phyloP scores from a whole-genome alignment of 2,329 filamentous ascomycete genomes.

The Trichoderma simmonsii region DNA sequence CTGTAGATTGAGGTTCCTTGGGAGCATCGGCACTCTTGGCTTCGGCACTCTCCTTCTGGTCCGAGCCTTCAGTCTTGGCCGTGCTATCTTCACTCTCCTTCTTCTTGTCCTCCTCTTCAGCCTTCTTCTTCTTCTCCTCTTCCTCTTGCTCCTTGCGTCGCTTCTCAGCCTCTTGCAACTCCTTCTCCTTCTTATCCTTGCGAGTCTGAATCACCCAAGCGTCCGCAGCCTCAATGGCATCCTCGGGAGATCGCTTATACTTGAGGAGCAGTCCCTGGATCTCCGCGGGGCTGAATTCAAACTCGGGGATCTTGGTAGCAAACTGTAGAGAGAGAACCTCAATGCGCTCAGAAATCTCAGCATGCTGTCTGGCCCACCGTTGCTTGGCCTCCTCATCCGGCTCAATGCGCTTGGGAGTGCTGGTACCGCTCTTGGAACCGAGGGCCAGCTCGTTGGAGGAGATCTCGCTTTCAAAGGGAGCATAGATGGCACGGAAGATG shows the following conservation, averaged over 20 bases:
- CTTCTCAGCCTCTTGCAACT: constrained; percentile 42
- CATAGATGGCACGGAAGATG: constrained; percentile 59
- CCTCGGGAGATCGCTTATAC: constrained; percentile 51
- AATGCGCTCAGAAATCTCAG: constrained; percentile 40
- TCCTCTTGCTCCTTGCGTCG: constrained; percentile 34
- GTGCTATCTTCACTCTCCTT: constrained; percentile 26
- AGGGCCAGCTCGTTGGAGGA: background rate
- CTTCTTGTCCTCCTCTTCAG: constrained; percentile 31
- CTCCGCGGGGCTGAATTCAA: constrained; percentile 59
- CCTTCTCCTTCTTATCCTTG: constrained; percentile 47
- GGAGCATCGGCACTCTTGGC: background rate
- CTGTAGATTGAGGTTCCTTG: background rate
- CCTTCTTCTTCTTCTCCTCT: constrained; percentile 32
- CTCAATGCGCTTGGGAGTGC: constrained; percentile 21
- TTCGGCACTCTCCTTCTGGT: constrained; percentile 21
- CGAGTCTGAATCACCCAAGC: constrained; percentile 50
- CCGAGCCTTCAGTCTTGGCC: constrained; percentile 24
- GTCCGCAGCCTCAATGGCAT: constrained; percentile 45
- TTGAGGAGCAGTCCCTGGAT: constrained; percentile 57
- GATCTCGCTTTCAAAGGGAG: constrained; percentile 43
- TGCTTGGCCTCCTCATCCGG: constrained; percentile 30
- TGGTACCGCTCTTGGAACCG: constrained; percentile 17
- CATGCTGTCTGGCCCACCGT: constrained; percentile 32
- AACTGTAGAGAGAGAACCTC: constrained; percentile 48
- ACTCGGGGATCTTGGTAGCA: constrained; percentile 47